Evolutionary conservation across 345 rosid species (phyloP).

Genomic region (Hibiscus mutabilis): DNA sequence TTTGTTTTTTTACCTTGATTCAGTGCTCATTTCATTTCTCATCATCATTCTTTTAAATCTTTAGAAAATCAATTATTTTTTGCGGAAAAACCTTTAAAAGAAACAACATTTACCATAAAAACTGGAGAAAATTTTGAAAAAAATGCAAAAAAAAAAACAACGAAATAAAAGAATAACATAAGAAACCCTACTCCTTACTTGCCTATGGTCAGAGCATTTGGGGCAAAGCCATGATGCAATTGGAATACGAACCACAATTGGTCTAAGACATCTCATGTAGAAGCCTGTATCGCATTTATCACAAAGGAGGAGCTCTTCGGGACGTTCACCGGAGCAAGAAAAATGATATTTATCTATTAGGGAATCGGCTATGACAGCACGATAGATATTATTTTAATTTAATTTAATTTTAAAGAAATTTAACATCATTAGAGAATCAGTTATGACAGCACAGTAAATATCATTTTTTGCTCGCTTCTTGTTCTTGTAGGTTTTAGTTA

Average conservation of each 20-base stretch:
- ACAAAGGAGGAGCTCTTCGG: constrained; percentile 67
- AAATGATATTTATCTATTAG: no score
- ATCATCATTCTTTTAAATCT: constrained; percentile 44
- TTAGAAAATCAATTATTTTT: constrained; percentile 73
- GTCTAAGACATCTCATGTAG: constrained; percentile 79
- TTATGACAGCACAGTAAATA: no score
- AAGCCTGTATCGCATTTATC: constrained; percentile 79
- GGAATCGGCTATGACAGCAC: no score
- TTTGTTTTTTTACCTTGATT: constrained; percentile 61
- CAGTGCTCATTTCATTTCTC: constrained; percentile 18
- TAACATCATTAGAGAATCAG: no score
- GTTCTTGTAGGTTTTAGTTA: no score
- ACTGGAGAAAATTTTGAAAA: not conserved
- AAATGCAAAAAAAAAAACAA: not conserved
- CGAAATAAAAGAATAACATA: not conserved
- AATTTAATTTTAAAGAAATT: no score
- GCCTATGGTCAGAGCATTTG: constrained; percentile 59
- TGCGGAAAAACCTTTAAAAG: constrained; percentile 57
- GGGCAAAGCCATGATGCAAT: constrained; percentile 74
- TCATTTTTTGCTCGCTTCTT: no score
- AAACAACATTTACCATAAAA: constrained; percentile 1
- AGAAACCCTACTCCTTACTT: constrained; percentile 66
- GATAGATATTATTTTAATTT: no score
- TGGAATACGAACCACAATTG: constrained; percentile 74
- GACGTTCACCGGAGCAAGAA: constrained; percentile 37